Conservation (phyloP, 176 grass and related monocot species). For the Raddia guianensis region DNA sequence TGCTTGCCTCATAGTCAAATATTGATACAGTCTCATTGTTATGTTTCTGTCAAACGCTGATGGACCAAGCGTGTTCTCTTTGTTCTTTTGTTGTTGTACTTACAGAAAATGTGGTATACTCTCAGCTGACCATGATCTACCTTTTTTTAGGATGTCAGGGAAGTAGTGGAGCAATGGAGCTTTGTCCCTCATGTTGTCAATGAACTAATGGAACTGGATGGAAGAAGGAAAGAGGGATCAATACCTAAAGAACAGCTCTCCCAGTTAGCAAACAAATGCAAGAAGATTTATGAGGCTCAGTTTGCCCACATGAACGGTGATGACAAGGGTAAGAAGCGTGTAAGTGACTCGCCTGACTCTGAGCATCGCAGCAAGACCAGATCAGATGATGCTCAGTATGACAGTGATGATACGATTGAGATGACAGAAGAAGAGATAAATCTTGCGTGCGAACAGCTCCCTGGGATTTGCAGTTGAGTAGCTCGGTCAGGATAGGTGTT, state of each 20-base stretch:
- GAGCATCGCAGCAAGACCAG: slow-evolving; percentile 2
- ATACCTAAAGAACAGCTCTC: slow-evolving; percentile 52
- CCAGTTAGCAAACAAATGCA: slow-evolving; percentile 64
- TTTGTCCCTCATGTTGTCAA: slow-evolving; percentile 74
- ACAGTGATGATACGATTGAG: slow-evolving; percentile 83
- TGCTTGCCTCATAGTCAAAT: background rate
- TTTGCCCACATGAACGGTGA: slow-evolving; percentile 39
- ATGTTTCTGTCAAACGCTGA: slow-evolving; percentile 14
- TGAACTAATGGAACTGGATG: slow-evolving; percentile 58
- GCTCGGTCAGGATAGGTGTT: background rate
- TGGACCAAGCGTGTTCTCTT: background rate
- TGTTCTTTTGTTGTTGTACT: background rate
- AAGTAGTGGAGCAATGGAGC: slow-evolving; percentile 77
- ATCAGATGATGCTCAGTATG: slow-evolving; percentile 47
- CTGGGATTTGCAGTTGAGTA: slow-evolving; percentile 19
- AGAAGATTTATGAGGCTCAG: slow-evolving; percentile 71
- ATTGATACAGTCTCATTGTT: background rate
- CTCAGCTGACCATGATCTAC: slow-evolving; percentile 18
- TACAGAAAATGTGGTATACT: background rate
- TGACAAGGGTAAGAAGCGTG: slow-evolving; percentile 35
- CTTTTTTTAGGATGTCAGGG: slow-evolving; percentile 58
- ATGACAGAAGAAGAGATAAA: slow-evolving; percentile 97
- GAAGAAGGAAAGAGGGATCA: slow-evolving; percentile 39
- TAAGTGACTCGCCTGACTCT: slow-evolving; percentile 1
- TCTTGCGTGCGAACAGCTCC: slow-evolving; percentile 59